Percentiles rank a stretch among this genome's conserved stretches.
These are phyloP conservation scores for Hibiscus trionum DNA, from an alignment of 345 rosid species.

Conservation along the genomic window DNA sequence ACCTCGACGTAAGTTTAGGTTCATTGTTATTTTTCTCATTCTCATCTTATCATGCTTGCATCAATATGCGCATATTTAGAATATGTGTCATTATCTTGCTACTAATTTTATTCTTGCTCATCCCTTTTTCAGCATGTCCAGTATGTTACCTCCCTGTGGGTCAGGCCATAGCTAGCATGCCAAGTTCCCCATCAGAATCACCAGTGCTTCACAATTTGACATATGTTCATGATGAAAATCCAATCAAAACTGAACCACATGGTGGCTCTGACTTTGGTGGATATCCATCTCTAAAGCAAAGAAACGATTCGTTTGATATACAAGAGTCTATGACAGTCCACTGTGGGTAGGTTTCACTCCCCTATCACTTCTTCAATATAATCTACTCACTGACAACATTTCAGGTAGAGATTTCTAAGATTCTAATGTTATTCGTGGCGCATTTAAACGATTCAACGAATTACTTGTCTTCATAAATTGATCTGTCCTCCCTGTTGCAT, in stretches of 20 bases:
- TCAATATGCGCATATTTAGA: not conserved
- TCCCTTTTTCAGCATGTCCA: constrained; percentile 54
- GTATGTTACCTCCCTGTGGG: constrained; percentile 78
- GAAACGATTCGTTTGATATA: constrained; percentile 57
- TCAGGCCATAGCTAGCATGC: constrained; percentile 71
- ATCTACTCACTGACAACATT: not conserved
- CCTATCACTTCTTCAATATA: not conserved
- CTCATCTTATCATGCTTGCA: not conserved
- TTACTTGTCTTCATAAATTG: constrained; percentile 3
- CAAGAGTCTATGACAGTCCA: constrained; percentile 75
- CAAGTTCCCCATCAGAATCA: constrained; percentile 44
- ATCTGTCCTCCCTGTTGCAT: not conserved
- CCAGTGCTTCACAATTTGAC: constrained; percentile 53
- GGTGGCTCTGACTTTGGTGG: constrained; percentile 92
- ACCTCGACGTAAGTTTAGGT: constrained; percentile 57
- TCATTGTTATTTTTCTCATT: constrained; percentile 5
- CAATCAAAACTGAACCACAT: constrained; percentile 43
- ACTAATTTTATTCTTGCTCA: constrained; percentile 12
- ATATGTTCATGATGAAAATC: constrained; percentile 50
- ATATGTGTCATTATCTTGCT: not conserved
- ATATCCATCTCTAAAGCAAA: constrained; percentile 65
- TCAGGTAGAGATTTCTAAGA: not conserved
- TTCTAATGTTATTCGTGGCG: not conserved
- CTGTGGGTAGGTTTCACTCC: constrained; percentile 57
- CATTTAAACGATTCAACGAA: not conserved